Evolutionary conservation across 257 asterid species (phyloP).

Genomic region (Coffea eugenioides): DNA sequence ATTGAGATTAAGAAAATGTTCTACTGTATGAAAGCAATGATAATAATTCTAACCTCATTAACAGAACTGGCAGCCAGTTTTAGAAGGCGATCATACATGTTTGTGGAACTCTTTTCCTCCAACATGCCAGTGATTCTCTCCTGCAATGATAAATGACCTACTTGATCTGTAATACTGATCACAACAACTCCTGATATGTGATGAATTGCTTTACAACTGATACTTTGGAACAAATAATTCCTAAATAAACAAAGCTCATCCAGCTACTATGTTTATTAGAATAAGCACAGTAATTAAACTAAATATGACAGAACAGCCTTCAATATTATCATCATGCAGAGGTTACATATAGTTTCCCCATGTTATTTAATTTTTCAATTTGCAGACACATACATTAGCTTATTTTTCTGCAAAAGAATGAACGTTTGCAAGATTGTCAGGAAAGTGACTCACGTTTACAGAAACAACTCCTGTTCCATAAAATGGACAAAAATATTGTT

Average conservation of each 20-base stretch:
- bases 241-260: background rate
- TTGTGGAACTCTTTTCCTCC: conserved; percentile 32
- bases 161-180: background rate
- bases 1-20: background rate
- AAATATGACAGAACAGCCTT: background rate
- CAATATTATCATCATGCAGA: background rate
- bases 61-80: conserved; percentile 67
- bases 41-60: conserved; percentile 52
- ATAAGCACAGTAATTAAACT: background rate
- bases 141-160: conserved; percentile 20
- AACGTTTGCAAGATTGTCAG: background rate
- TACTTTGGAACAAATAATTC: background rate
- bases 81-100: conserved; percentile 62
- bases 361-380: background rate
- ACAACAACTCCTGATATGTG: background rate
- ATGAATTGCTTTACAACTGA: background rate
- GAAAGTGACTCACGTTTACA: background rate
- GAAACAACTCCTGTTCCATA: background rate
- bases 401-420: background rate
- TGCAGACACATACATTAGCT: background rate
- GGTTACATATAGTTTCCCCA: background rate
- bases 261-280: background rate
- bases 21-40: background rate
- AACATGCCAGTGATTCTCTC: conserved; percentile 19
- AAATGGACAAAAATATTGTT: background rate